Evolutionary conservation across 2,329 filamentous ascomycete genomes (phyloP), one percentile per base, ranked within the genome.

Genomic region (Daldinia sp.): DNA sequence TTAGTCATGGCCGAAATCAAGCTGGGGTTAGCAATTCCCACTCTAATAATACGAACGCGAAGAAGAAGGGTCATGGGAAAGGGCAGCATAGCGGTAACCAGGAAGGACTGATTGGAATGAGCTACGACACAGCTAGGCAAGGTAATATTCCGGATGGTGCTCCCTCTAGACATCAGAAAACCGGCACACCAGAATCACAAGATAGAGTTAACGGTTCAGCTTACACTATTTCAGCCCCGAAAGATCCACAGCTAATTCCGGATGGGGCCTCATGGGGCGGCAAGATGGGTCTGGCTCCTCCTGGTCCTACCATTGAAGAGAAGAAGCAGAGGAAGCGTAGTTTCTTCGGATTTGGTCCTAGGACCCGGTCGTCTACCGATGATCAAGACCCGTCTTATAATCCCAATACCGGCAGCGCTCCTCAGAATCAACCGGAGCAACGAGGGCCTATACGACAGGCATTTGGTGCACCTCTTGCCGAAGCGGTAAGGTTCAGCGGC

Each of bases 251-350:
- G 49, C 83, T 93, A 15, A 97, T 98, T 66, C 89, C 94, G 23
- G 91, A 97, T 75, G 84, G 88, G 13, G 85, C 88, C n/a, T 83
- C 87, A 4, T 97, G 94, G 93, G 93, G 93, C n/a, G 92, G 91
- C 76, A 95, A 89, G 76, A 75, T 84, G n/a, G 80, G 79, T 9
- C 75, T 83, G 23, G 74, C 45, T 75, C 84, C 75, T 60, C 83
- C 75, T 66, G 83, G 67, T 56, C 79, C 78, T n/a, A 81, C 79
- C 10, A 77, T 76, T 34, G 89, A 92, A 29, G 94, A 95, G 73
- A 95, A 96, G 77, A 91, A 90, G 77, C 82, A 83, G 57, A 86
- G 93, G 76, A 97, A 97, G 84, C 78, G 90, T 79, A 84, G 90
- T 84, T 81, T 95, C 85, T 81, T 93, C 80, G 80, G 94, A 78